Conservation (phyloP, 2,329 filamentous ascomycete species). For the Cladophialophora yegresii region DNA sequence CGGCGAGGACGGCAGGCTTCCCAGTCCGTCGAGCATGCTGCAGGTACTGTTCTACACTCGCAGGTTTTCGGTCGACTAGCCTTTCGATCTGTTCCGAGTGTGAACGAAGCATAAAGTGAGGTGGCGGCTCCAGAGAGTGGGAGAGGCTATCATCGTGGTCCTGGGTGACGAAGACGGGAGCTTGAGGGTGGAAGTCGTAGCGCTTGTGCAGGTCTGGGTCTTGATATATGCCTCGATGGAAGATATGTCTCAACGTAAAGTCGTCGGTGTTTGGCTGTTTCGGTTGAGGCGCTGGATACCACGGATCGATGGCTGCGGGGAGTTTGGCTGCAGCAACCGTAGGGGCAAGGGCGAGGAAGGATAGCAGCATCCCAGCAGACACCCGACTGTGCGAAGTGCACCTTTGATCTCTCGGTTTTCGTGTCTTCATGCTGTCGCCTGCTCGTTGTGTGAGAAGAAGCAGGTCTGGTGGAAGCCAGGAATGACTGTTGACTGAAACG, state of each 20-base stretch:
- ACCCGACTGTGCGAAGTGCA: constrained; percentile 64
- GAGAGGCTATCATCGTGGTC: constrained; percentile 57
- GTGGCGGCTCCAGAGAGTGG: constrained; percentile 54
- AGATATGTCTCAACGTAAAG: constrained; percentile 77
- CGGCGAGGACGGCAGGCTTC: constrained; percentile 66
- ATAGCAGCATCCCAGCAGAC: constrained; percentile 64
- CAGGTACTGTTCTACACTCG: constrained; percentile 76
- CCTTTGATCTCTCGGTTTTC: constrained; percentile 20
- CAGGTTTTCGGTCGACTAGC: constrained; percentile 73
- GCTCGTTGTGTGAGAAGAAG: neutral
- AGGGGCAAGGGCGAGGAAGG: constrained; percentile 63
- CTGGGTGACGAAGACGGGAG: constrained; percentile 57
- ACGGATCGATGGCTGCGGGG: constrained; percentile 32
- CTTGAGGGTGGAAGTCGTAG: constrained; percentile 55
- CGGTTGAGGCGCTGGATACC: constrained; percentile 30
- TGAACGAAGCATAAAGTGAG: constrained; percentile 64
- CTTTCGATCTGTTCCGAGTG: constrained; percentile 72
- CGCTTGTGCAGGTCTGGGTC: constrained; percentile 76
- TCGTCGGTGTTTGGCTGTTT: constrained; percentile 29
- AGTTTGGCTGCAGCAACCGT: constrained; percentile 20
- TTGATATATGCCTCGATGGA: constrained; percentile 81
- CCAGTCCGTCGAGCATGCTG: constrained; percentile 70
- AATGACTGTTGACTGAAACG: constrained; percentile 16
- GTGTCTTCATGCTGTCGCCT: constrained; percentile 29
- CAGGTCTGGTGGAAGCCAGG: constrained; percentile 15